Evolutionary conservation across 164 flowering plant species (phyloP).

Genomic region (Vitis riparia): DNA sequence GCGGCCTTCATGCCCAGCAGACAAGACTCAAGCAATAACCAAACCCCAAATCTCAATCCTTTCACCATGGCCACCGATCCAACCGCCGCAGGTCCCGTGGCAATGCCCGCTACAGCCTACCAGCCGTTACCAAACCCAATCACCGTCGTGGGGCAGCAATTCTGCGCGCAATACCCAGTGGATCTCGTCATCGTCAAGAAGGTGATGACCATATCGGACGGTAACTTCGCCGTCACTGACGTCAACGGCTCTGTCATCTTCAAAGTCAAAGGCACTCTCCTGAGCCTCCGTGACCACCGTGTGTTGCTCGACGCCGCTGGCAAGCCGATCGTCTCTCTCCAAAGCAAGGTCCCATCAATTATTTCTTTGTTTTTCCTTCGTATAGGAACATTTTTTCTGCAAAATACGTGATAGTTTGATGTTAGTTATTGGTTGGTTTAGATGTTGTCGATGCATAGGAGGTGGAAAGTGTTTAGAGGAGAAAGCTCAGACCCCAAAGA

Average conservation of each 20-base stretch:
- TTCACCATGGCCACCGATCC: too few species aligned
- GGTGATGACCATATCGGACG: slow-evolving; percentile 42
- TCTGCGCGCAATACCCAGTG: slow-evolving; percentile 38
- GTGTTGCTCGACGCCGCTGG: slow-evolving; percentile 49
- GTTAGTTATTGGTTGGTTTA: slow-evolving; percentile 9
- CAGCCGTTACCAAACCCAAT: slow-evolving; percentile 4
- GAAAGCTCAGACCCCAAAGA: slow-evolving; percentile 27
- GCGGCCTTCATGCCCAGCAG: too few species aligned
- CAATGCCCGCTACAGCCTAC: not conserved
- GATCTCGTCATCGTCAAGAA: slow-evolving; percentile 47
- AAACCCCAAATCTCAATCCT: too few species aligned
- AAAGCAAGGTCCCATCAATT: slow-evolving; percentile 34
- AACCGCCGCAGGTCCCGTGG: not conserved
- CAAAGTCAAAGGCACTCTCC: slow-evolving; percentile 38
- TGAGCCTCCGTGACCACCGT: slow-evolving; percentile 41
- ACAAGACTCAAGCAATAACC: too few species aligned
- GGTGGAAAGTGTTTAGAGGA: slow-evolving; percentile 39
- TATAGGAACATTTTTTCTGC: too few species aligned
- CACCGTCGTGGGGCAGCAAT: slow-evolving; percentile 41
- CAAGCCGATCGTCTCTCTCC: slow-evolving; percentile 44
- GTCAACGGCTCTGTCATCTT: slow-evolving; percentile 46
- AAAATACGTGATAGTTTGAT: not conserved
- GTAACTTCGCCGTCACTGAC: slow-evolving; percentile 51
- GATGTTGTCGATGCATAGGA: slow-evolving; percentile 22
- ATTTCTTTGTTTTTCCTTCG: not conserved